Evolutionary conservation across 2,329 filamentous ascomycete species (phyloP).

Genomic region (Curvularia lunata): DNA sequence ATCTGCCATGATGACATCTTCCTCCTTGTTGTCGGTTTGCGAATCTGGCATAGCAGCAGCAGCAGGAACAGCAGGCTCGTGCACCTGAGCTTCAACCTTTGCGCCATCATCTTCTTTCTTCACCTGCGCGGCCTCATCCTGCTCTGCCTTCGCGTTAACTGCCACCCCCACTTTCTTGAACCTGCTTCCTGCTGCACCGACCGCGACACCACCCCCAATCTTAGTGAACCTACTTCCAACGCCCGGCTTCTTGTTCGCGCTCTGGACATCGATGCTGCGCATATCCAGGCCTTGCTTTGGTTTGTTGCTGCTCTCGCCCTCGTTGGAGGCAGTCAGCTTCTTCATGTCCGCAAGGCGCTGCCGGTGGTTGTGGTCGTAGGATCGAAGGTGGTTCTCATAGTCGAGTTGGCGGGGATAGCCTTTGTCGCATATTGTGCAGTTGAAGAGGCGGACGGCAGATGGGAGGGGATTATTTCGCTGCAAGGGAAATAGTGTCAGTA

Average conservation of each 20-base stretch:
- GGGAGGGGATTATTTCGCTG: constrained; percentile 53
- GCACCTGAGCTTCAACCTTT: constrained; percentile 49
- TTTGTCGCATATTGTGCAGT: constrained; percentile 79
- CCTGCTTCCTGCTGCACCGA: constrained; percentile 46
- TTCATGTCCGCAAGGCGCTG: constrained; percentile 83
- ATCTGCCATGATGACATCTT: constrained; percentile 33
- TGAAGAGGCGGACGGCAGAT: constrained; percentile 48
- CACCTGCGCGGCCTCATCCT: not conserved
- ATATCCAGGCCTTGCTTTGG: constrained; percentile 31
- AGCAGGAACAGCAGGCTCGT: constrained; percentile 4
- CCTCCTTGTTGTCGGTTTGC: constrained; percentile 17
- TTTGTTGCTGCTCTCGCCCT: constrained; percentile 28
- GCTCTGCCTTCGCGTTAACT: constrained; percentile 18
- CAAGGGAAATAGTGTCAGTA: constrained; percentile 12
- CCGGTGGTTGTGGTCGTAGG: constrained; percentile 89
- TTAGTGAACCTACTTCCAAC: constrained; percentile 37
- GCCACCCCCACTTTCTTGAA: constrained; percentile 75
- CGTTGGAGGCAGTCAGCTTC: constrained; percentile 54
- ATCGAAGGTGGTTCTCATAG: constrained; percentile 91
- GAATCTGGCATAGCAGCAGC: constrained; percentile 1
- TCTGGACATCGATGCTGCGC: constrained; percentile 34
- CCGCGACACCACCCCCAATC: constrained; percentile 31
- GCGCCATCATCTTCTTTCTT: constrained; percentile 4
- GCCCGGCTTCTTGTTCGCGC: constrained; percentile 24
- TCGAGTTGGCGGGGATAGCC: constrained; percentile 95